Percentiles rank a stretch among this genome's conserved stretches.
These are phyloP conservation scores for Beauveria australis DNA, from an alignment of 2,329 filamentous ascomycete genomes.

Conservation along the genomic window DNA sequence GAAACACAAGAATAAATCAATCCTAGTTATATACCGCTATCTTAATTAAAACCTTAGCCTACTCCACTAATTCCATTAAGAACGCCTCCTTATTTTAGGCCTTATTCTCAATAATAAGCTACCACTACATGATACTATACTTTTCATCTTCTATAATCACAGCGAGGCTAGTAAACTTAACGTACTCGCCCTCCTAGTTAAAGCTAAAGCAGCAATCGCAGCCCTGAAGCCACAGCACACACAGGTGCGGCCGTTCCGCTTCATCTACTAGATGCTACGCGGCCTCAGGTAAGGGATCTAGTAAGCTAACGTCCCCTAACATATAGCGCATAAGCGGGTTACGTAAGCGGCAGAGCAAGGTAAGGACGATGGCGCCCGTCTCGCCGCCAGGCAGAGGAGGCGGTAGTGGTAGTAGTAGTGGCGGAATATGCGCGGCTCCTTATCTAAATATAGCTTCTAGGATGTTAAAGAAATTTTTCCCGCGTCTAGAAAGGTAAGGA, in stretches of 20 bases:
- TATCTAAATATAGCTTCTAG: too few relatives aligned
- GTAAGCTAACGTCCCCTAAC: conserved; percentile 33
- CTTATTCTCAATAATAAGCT: conserved; percentile 26
- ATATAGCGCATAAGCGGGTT: conserved; percentile 37
- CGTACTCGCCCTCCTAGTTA: conserved; percentile 29
- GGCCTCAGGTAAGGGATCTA: conserved; percentile 25
- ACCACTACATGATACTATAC: conserved; percentile 32
- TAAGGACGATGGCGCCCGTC: conserved; percentile 31
- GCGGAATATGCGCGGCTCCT: too few relatives aligned
- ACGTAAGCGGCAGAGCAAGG: conserved; percentile 30
- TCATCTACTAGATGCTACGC: conserved; percentile 15
- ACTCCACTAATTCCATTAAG: conserved; percentile 15
- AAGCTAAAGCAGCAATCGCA: conserved; percentile 37
- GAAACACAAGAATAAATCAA: conserved; percentile 23
- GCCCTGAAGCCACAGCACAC: conserved; percentile 30
- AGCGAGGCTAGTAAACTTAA: conserved; percentile 26
- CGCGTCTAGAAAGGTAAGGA: too few relatives aligned
- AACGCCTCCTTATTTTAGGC: not conserved
- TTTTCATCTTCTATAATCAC: conserved; percentile 17
- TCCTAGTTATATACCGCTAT: conserved; percentile 20
- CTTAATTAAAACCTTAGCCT: conserved; percentile 15
- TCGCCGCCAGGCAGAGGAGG: conserved; percentile 22
- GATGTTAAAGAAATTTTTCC: too few relatives aligned
- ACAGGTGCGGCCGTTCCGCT: conserved; percentile 18
- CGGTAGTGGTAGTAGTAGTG: not conserved